phyloP scores from a whole-genome alignment of 148 eudicot species.

The Silene conica region DNA sequence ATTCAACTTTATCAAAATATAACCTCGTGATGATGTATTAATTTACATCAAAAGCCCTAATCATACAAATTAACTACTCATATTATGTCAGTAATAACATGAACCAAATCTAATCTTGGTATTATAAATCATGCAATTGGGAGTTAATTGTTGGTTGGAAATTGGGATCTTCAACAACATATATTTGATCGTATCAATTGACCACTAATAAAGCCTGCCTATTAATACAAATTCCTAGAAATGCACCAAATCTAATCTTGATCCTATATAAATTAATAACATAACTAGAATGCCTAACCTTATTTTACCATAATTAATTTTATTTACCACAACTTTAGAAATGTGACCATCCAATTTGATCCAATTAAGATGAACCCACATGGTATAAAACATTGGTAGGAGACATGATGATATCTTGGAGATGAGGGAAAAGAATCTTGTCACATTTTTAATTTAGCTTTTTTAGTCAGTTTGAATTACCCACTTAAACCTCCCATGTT shows the following conservation, averaged over 20 bases:
- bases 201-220: constrained; percentile 28
- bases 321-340: background rate
- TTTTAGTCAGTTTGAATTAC: constrained; percentile 29
- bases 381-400: constrained; percentile 25
- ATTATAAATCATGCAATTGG: constrained; percentile 1
- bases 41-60: constrained; percentile 21
- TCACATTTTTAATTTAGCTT: constrained; percentile 14
- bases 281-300: constrained; percentile 4
- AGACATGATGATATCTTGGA: constrained; percentile 26
- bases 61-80: background rate
- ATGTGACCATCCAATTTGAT: background rate
- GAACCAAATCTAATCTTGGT: constrained; percentile 33
- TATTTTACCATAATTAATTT: background rate
- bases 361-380: constrained; percentile 32
- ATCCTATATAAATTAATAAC: constrained; percentile 19
- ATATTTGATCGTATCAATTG: background rate
- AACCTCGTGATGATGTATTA: constrained; percentile 8
- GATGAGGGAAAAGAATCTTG: constrained; percentile 18
- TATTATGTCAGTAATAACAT: background rate
- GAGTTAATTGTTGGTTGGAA: constrained; percentile 13
- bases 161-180: constrained; percentile 36
- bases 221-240: constrained; percentile 25
- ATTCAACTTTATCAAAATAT: background rate
- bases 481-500: constrained; percentile 35
- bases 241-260: constrained; percentile 39